Conservation (phyloP, 208 protist species). For the Wallacemonas rigidus region DNA sequence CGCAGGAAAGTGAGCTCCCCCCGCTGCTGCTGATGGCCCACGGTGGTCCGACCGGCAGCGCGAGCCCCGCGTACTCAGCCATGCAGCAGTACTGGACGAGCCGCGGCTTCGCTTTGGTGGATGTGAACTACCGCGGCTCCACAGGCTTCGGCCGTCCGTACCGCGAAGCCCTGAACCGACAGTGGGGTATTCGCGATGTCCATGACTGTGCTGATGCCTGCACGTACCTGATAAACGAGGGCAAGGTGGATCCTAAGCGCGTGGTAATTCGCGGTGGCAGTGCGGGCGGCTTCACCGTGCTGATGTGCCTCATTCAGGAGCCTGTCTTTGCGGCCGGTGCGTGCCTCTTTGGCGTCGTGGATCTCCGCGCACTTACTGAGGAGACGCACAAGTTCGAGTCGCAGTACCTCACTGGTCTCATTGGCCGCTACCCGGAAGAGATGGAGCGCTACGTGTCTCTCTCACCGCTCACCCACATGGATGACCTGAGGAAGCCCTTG, state of each 20-base stretch:
- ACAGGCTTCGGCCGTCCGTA: slow-evolving; percentile 8
- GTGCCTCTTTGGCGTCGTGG: slow-evolving; percentile 13
- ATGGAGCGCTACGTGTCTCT: slow-evolving; percentile 7
- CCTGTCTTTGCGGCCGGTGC: slow-evolving; percentile 3
- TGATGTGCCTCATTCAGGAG: slow-evolving; percentile 12
- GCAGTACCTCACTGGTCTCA: slow-evolving; percentile 15
- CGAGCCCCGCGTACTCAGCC: not conserved
- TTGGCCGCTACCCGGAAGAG: slow-evolving; percentile 17
- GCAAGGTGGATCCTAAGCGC: slow-evolving; percentile 13
- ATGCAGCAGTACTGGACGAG: slow-evolving; percentile 7
- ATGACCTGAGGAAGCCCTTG: slow-evolving; percentile 9
- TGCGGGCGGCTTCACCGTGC: slow-evolving; percentile 14
- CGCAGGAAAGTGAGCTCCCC: not conserved
- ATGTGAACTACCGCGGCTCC: slow-evolving; percentile 13
- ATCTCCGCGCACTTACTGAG: slow-evolving; percentile 10
- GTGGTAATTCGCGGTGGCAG: slow-evolving; percentile 15
- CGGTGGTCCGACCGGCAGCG: slow-evolving; percentile 1
- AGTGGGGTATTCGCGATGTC: slow-evolving; percentile 8
- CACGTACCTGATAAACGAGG: not conserved
- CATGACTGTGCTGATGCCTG: slow-evolving; percentile 12
- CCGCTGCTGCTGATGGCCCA: slow-evolving; percentile 12
- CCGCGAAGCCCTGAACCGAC: slow-evolving; percentile 5
- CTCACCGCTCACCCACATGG: slow-evolving; percentile 11
- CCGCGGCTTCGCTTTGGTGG: slow-evolving; percentile 12
- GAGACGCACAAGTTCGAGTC: slow-evolving; percentile 19